These are phyloP conservation scores for Fragaria ananassa DNA, from an alignment of 306 rosid genomes.

Conservation along the genomic window DNA sequence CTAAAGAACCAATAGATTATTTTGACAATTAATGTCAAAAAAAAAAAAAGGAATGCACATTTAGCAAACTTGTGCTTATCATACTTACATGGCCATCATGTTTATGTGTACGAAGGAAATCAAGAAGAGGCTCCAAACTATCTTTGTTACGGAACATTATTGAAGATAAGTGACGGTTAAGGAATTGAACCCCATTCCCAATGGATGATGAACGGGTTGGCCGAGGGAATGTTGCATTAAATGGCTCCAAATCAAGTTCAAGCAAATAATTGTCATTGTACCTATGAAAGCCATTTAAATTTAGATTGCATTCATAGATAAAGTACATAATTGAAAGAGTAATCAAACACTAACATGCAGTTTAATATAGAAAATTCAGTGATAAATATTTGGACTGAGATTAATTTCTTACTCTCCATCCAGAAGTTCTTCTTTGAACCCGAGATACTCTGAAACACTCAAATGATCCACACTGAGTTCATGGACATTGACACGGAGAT, in stretches of 20 bases:
- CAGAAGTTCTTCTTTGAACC: conserved; percentile 67
- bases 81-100: conserved; percentile 71
- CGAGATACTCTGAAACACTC: conserved; percentile 65
- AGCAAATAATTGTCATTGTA: conserved; percentile 38
- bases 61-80: conserved; percentile 11
- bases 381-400: conserved; percentile 20
- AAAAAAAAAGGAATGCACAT: neutral
- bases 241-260: conserved; percentile 94
- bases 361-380: conserved; percentile 2
- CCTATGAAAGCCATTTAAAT: conserved; percentile 27
- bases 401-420: conserved; percentile 44
- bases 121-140: conserved; percentile 72
- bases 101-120: conserved; percentile 80
- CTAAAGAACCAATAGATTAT: neutral
- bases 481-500: conserved; percentile 63
- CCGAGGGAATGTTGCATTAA: conserved; percentile 82
- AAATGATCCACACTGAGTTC: conserved; percentile 77
- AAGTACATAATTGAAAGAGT: neutral
- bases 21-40: neutral
- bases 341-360: neutral
- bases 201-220: conserved; percentile 84
- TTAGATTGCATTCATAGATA: neutral
- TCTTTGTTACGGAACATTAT: conserved; percentile 79
- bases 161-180: conserved; percentile 94
- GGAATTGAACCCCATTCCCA: conserved; percentile 97